Conservation (phyloP, 2,329 filamentous ascomycete species). For the Talaromyces sp. region DNA sequence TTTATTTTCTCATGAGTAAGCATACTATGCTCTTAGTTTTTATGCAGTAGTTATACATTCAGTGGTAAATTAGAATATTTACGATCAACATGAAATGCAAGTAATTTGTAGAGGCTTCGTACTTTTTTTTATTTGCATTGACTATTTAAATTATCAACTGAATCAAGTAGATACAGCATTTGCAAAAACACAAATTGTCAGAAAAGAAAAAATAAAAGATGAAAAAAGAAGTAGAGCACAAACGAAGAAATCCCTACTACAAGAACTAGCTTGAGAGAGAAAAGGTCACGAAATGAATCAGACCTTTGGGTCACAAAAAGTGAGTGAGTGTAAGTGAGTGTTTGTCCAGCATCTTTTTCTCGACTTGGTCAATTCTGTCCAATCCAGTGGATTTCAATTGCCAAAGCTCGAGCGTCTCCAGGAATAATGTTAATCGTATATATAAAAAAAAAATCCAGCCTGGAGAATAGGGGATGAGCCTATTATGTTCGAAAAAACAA, state of each 20-base stretch:
- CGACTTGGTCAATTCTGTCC: slow-evolving; percentile 19
- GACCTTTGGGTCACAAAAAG: background rate
- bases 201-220: background rate
- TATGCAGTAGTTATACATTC: too few relatives aligned
- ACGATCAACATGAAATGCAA: background rate
- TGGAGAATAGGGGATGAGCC: slow-evolving; percentile 54
- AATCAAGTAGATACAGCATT: slow-evolving; percentile 2
- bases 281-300: background rate
- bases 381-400: slow-evolving; percentile 23
- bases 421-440: slow-evolving; percentile 18
- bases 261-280: background rate
- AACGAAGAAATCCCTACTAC: background rate
- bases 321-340: background rate
- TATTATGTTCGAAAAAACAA: slow-evolving; percentile 25
- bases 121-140: slow-evolving; percentile 1
- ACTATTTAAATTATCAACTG: background rate
- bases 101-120: background rate
- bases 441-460: slow-evolving; percentile 35
- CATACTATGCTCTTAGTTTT: too few relatives aligned
- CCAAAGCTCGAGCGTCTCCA: slow-evolving; percentile 28
- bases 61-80: too few relatives aligned
- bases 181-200: background rate
- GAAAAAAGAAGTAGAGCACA: background rate
- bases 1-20: background rate
- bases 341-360: slow-evolving; percentile 49